Base-by-base conservation (phyloP, 225 moss, liverwort and hornwort species). In the Marchantia paleacea region DNA sequence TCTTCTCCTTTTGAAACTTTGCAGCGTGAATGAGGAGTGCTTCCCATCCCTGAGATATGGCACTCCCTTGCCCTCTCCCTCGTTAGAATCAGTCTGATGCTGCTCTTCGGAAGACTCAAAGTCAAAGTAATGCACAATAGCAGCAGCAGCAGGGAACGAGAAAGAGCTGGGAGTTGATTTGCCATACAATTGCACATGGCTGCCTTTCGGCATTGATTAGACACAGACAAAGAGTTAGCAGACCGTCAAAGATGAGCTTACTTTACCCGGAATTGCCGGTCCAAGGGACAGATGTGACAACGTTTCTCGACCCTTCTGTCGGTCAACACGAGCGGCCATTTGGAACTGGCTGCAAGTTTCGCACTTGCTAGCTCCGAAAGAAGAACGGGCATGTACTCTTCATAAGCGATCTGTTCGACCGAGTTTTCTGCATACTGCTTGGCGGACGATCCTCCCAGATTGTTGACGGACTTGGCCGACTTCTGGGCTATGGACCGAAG, bases 11-110 rank as follows among this genome's bases (percentile, higher is more conserved):
- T 69, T 85, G 91, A 83, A 88, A 96, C 77, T 92, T 96, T 28
- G 92, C 90, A 26, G 92, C 90, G 47, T 96, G 96, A 71, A 96
- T 91, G 65, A 96, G 90, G 13, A 96, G 90, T 8, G 94, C 96
- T 12, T 92, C 91, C 90, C 94, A 91, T 8, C 94, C 96, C 84
- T 96, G 82, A 0, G 8, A 57, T 0, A 57, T 57, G 57, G 2
- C 57, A 57, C 14, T 57, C 13, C 57, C 57, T 57, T 9, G 57
- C 39, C 39, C 39, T 39, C 39, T 39, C 39, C 39, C 39, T 39
- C 39, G 2, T 39, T 39, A 39, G 39, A 39, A 2, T 2, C 39
- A 39, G 39, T 2, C 3, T 58, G 58, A 6, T 20, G 15, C 58
- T 58, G 20, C 13, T 58, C 58, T 58, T 19, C 58, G 13, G 58